Evolutionary conservation across 2,329 filamentous ascomycete genomes (phyloP), one percentile per base, ranked within the genome.

Genomic region (Exophiala xenobiotica): DNA sequence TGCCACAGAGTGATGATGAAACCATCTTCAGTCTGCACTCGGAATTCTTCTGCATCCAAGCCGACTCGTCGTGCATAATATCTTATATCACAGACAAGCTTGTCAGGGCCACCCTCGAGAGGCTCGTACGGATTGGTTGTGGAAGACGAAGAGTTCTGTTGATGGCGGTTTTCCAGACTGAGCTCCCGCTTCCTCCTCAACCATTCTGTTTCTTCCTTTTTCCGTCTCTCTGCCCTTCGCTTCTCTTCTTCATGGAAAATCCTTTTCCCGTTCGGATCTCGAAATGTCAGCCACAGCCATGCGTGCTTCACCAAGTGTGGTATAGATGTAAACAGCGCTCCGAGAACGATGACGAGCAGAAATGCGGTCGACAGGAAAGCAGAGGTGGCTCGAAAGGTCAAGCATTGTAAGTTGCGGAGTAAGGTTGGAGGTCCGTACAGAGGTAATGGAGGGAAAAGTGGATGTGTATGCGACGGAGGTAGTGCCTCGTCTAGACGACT

Each of bases 1-100:
- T 96, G 92, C 85, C 88, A 95, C 1, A 96, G 76, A 18, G 87
- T 83, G 56, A 96, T 87, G 39, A 96, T 82, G 65, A 96, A 96
- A 1, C 91, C 91, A 63, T 97, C 92, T 67, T 96, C 91, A 0
- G 92, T 96, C 68, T 95, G 86, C 0, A 96, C 90, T 43, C 88
- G 78, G 63, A 90, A 88, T 7, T 80, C 80, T 64, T 96, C 91
- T 19, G 90, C 81, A 55, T 96, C 90, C 1, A 97, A 78, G 0
- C 92, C 92, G 11, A 96, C 90, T 9, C 91, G 78, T 16, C 88
- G 79, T 1, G 92, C 91, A 65, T 97, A 96, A 66, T 96, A 93
- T 2, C 79, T 79, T 16, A 91, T 81, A 62, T 96, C 87, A 63
- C 87, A 89, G 6, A 88, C 70, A 6, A 96, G 73, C 2, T 81